Conservation (phyloP, 768 basidiomycete species). For the Jaapia argillacea region DNA sequence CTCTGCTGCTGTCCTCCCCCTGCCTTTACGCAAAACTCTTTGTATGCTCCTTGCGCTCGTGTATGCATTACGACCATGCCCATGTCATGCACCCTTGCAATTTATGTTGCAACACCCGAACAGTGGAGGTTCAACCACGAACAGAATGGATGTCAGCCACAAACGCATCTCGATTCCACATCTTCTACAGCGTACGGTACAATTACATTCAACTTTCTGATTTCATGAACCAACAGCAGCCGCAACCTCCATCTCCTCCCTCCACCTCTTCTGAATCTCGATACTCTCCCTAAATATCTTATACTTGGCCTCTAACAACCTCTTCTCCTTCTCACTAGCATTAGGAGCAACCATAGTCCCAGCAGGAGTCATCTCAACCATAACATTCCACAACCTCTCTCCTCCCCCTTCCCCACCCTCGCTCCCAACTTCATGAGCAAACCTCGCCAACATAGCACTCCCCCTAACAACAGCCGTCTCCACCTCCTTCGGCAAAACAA, state of each 20-base stretch:
- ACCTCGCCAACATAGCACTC: slow-evolving; percentile 87
- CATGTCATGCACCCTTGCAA: not conserved
- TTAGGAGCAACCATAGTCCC: slow-evolving; percentile 63
- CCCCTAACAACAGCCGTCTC: slow-evolving; percentile 85
- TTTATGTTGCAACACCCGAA: not conserved
- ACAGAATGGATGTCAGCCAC: too few relatives aligned
- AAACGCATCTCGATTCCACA: too few relatives aligned
- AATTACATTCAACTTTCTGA: too few relatives aligned
- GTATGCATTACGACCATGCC: not conserved
- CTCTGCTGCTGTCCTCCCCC: not conserved
- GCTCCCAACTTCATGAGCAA: slow-evolving; percentile 68
- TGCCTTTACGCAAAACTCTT: not conserved
- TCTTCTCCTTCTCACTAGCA: slow-evolving; percentile 54
- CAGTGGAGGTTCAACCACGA: too few relatives aligned
- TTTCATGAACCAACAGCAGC: too few relatives aligned
- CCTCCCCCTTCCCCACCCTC: slow-evolving; percentile 15
- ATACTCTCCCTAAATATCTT: slow-evolving; percentile 85
- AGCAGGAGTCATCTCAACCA: slow-evolving; percentile 93
- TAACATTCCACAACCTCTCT: slow-evolving; percentile 73
- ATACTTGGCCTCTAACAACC: slow-evolving; percentile 84
- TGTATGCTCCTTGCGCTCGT: not conserved
- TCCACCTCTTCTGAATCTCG: slow-evolving; percentile 84
- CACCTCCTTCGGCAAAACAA: slow-evolving; percentile 71
- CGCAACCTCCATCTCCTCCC: slow-evolving; percentile 64
- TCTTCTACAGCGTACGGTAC: too few relatives aligned